Percentiles rank a stretch among this genome's conserved stretches.
Conservation (phyloP, 331 rosid genomes). For the Arachis monticola region DNA sequence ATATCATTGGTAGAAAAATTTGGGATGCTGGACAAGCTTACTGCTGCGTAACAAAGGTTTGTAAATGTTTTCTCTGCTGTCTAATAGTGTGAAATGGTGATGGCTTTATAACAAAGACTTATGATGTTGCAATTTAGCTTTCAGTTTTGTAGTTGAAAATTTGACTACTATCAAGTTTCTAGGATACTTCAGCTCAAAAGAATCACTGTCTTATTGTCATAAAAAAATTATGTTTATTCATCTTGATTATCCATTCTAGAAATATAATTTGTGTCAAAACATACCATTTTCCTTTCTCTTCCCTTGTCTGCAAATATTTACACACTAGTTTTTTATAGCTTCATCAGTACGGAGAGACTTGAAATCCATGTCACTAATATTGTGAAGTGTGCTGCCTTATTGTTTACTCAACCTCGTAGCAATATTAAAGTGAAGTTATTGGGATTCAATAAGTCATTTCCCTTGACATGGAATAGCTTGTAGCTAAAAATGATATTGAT, state of each 20-base stretch:
- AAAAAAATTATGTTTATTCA: not conserved
- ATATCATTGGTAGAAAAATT: slow-evolving; percentile 89
- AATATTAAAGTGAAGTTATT: slow-evolving; percentile 10
- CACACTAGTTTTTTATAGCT: slow-evolving; percentile 12
- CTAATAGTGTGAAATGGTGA: not conserved
- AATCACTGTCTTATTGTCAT: not conserved
- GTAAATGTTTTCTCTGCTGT: not conserved
- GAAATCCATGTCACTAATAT: not conserved
- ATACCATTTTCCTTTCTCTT: not conserved
- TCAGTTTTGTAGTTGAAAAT: not conserved
- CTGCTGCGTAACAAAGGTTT: slow-evolving; percentile 92
- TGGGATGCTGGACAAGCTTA: slow-evolving; percentile 78
- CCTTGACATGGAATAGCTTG: slow-evolving; percentile 9
- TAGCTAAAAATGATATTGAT: too few relatives aligned
- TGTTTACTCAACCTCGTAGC: slow-evolving; percentile 10
- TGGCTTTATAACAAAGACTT: not conserved
- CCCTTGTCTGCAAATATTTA: not conserved
- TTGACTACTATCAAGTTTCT: not conserved
- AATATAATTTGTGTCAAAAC: not conserved
- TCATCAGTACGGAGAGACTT: not conserved
- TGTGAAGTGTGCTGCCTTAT: slow-evolving; percentile 12
- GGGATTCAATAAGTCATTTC: slow-evolving; percentile 15
- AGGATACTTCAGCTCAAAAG: not conserved
- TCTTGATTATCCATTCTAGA: not conserved
- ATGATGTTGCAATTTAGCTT: not conserved